Evolutionary conservation across 441 rosid species (phyloP).

Genomic region (Aleurites moluccanus): DNA sequence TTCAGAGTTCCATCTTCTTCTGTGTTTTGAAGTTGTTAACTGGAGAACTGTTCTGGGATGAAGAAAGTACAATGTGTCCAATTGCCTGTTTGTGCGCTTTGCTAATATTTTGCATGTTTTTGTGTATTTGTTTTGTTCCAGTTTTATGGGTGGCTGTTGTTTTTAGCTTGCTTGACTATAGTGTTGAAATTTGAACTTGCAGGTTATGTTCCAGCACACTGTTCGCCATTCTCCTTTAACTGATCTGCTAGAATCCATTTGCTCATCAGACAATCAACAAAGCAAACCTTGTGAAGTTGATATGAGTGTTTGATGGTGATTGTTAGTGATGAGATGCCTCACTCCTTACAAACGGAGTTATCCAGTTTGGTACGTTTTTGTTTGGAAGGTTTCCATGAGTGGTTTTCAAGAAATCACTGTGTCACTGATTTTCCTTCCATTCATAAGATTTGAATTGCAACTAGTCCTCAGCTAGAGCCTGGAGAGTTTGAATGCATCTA

Average conservation of each 20-base stretch:
- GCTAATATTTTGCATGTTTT: neutral
- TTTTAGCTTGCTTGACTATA: conserved; percentile 7
- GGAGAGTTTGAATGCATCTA: neutral
- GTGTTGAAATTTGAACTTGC: conserved; percentile 29
- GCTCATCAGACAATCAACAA: conserved; percentile 51
- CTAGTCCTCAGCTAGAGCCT: neutral
- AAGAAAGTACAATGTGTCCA: neutral
- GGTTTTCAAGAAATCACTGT: neutral
- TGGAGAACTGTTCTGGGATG: neutral
- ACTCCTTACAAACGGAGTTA: neutral
- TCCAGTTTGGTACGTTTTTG: neutral
- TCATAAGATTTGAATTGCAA: neutral
- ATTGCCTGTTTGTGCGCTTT: neutral
- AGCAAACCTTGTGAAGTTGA: conserved; percentile 51
- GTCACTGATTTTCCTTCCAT: neutral
- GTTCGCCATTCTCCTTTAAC: conserved; percentile 76
- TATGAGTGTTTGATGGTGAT: conserved; percentile 55
- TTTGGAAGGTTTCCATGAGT: neutral
- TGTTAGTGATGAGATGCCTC: neutral
- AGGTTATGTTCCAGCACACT: conserved; percentile 79
- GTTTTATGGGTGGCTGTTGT: neutral
- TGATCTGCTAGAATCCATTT: conserved; percentile 59
- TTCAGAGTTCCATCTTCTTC: neutral
- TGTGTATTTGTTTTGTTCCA: neutral
- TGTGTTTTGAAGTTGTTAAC: neutral